Base-by-base conservation (phyloP, 257 asterid genomes). In the Solanum ahanhuiri region DNA sequence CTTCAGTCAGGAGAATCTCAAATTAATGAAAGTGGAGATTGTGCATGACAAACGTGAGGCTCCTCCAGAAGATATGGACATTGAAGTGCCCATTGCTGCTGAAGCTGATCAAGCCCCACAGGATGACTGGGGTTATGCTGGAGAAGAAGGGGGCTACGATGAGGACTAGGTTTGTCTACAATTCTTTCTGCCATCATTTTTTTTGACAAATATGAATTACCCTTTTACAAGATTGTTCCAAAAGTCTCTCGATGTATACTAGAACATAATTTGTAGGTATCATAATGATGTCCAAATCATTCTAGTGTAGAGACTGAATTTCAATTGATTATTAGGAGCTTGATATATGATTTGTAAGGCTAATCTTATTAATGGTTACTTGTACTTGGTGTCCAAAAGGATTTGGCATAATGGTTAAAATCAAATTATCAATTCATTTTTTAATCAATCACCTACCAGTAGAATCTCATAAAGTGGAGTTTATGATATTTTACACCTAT, bases 121-220 rank as follows among this genome's bases (percentile, higher is more conserved):
- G 33, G 96, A 90, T 18, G 94, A 93, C 30, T 87, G 83, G 87
- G 98, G 91, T 63, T 94, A 92, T 45, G 95, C 84, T 28, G 96
- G 92, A 57, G 98, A 91, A 7, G 94, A 64, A 15, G 87, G 87
- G 4, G 96, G 92, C 89, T 89, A 60, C 7, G 98, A 93, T 12
- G 97, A 91, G 15, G 98, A 94, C 85, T 90, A 87, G 89, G 58
- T 72, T 70, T 71, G 30, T 34, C 84, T 15, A 12, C 41, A 72
- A 54, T 14, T 51, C 33, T 30, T 73, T 72, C 82, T 45, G 9
- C 39, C 14, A 23, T 30, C 41, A 28, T 81, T 48, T 22, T 45
- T 20, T 48, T 81, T 81, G 67, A 79, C 20, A 22, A 33, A 39
- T 64, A 14, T 83, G 75, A 57, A 41, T n/a, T 41, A 7, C 57